These are phyloP conservation scores for Graphilbum fragrans DNA, from an alignment of 2,329 filamentous ascomycete species.

Conservation along the genomic window DNA sequence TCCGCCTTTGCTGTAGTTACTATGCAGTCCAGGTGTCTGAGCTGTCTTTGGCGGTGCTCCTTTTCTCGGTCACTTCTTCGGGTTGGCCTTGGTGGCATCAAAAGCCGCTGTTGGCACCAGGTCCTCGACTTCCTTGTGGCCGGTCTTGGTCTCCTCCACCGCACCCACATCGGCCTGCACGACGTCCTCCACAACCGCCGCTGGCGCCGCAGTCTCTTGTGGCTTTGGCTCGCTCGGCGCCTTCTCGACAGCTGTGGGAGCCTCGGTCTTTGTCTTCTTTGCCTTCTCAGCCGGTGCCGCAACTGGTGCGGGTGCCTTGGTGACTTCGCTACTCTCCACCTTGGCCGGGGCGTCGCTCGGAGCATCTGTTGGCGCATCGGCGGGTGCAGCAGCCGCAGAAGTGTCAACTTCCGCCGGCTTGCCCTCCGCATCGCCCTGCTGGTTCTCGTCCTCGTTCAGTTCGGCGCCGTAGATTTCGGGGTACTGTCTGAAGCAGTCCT, in stretches of 20 bases:
- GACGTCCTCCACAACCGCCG: background rate
- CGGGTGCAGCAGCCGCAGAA: conserved; percentile 14
- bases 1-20: background rate
- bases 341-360: no score
- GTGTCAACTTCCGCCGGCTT: conserved; percentile 13
- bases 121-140: conserved; percentile 4
- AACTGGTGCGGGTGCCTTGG: background rate
- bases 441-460: conserved; percentile 60
- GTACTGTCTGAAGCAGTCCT: conserved; percentile 87
- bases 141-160: background rate
- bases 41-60: background rate
- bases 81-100: conserved; percentile 21
- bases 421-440: conserved; percentile 12
- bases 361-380: background rate
- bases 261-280: background rate
- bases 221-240: background rate
- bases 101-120: conserved; percentile 14
- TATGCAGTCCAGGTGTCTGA: background rate
- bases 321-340: no score
- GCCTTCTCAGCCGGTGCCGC: background rate
- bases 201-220: background rate
- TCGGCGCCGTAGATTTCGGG: conserved; percentile 90
- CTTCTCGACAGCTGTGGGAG: background rate
- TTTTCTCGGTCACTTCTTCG: conserved; percentile 4
- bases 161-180: background rate